Evolutionary conservation across 73 alveolate genomes (phyloP).

Genomic region (Vitrella brassicaformis): DNA sequence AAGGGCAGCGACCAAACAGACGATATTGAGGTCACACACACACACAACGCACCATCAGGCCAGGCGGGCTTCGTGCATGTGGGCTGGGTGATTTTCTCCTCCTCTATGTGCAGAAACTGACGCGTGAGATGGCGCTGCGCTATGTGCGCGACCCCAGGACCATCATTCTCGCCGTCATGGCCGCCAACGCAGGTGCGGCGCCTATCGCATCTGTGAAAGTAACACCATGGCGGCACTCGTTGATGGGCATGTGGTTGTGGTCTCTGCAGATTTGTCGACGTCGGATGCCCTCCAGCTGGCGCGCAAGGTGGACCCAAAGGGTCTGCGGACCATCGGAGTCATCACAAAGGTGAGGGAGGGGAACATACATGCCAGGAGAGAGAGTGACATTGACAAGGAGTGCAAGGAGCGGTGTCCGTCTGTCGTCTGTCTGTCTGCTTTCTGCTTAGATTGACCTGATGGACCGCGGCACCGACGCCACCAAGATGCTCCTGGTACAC

Average conservation of each 20-base stretch:
- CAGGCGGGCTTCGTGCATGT: no score
- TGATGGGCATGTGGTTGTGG: neutral
- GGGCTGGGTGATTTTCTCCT: no score
- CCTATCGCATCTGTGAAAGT: no score
- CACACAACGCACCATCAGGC: no score
- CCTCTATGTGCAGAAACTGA: no score
- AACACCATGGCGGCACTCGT: no score
- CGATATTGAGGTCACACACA: no score
- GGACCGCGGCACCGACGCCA: constrained; percentile 93
- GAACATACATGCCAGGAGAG: neutral
- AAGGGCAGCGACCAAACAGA: constrained; percentile 43
- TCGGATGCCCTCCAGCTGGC: constrained; percentile 87
- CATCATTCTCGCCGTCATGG: constrained; percentile 49
- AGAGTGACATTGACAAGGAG: neutral
- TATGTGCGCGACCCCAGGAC: constrained; percentile 69
- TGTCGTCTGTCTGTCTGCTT: neutral
- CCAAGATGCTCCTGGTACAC: no score
- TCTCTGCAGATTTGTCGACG: constrained; percentile 78
- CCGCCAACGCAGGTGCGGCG: neutral
- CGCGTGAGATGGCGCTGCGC: constrained; percentile 79
- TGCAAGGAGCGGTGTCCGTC: no score
- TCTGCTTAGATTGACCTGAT: constrained; percentile 69
- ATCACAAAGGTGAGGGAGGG: constrained; percentile 41
- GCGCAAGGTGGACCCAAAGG: constrained; percentile 73
- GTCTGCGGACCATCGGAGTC: constrained; percentile 82